A percentile compares a stretch with the other conserved stretches of the same genome.
Conservation (phyloP, 78 protist genomes). For the Paulinella micropora region DNA sequence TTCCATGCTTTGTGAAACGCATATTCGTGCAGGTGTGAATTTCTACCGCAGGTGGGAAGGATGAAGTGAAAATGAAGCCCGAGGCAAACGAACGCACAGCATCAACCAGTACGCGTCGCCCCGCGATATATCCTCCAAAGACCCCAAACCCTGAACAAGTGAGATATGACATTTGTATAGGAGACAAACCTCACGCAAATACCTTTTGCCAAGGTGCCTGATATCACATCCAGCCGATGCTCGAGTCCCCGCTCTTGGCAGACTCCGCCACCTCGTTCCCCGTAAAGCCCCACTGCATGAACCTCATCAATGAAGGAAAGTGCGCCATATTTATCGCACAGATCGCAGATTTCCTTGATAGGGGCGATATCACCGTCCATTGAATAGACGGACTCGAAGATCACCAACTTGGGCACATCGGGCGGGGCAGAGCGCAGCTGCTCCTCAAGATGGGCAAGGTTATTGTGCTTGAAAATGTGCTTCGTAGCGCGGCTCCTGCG, state of each 20-base stretch:
- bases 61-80: conserved; percentile 82
- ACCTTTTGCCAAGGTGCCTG: conserved; percentile 82
- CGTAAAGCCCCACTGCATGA: conserved; percentile 85
- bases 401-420: conserved; percentile 53
- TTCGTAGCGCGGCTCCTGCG: conserved; percentile 35
- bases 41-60: conserved; percentile 73
- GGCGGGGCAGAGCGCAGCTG: conserved; percentile 29
- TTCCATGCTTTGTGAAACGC: too few species aligned
- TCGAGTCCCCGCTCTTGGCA: conserved; percentile 48
- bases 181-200: too few species aligned
- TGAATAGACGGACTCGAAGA: conserved; percentile 75
- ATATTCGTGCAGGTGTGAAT: too few species aligned
- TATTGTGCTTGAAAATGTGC: conserved; percentile 68
- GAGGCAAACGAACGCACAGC: conserved; percentile 60
- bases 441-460: conserved; percentile 60
- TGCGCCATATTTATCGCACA: conserved; percentile 69
- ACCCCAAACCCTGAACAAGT: too few species aligned
- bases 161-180: too few species aligned
- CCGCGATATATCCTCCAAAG: conserved; percentile 79
- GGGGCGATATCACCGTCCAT: conserved; percentile 84
- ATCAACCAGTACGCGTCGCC: conserved; percentile 45
- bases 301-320: conserved; percentile 75
- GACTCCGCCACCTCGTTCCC: conserved; percentile 69
- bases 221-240: conserved; percentile 56
- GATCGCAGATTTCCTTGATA: conserved; percentile 55